Base-by-base conservation (phyloP, 2,329 filamentous ascomycete genomes). In the Fusarium ramigenum region DNA sequence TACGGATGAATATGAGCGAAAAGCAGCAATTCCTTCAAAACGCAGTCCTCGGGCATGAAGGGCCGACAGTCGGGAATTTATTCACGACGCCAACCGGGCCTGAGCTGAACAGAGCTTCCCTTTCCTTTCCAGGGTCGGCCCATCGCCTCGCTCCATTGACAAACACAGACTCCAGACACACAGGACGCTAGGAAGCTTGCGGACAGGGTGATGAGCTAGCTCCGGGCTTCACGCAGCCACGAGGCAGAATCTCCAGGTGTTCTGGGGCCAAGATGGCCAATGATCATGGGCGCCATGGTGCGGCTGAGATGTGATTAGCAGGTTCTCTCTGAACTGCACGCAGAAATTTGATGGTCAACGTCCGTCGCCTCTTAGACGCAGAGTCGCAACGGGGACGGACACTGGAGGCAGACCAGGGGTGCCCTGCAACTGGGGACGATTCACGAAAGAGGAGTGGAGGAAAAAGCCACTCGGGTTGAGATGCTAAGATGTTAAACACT, bases 241-340 rank as follows among this genome's bases (percentile, higher is more conserved):
- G 67, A 77, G 70, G 75, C 75, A 77, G 63, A 78, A 60, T 61
- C 43, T 44, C 56, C 42, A 44, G 50, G 32, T 54, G 10, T 40
- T 34, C 58, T 64, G 54, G 36, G 30, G 47, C 28, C 28, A 32
- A 46, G 23, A 52, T 7, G 40, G 18, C 75, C 75, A 77, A 78
- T 77, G 30, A 68, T 46, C 40, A 36, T 21, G 32, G 34, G n/a
- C 25, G 42, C 36, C 28, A 59, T 52, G 60, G 72, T 77, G 75
- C 75, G 75, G 75, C 75, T 77, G 75, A 77, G 67, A 56, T 21
- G 66, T 58, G 56, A 75, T 67, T 66, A 63, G 64, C 52, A 54
- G 57, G 49, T 69, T 66, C 63, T 56, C 16, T 50, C 32, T 54
- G 50, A 50, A 60, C 56, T 66, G 64, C 57, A 66, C 58, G 46